Percentiles rank a stretch among this genome's conserved stretches.
Conservation (phyloP, 768 basidiomycete genomes). For the Mycena rebaudengoi region DNA sequence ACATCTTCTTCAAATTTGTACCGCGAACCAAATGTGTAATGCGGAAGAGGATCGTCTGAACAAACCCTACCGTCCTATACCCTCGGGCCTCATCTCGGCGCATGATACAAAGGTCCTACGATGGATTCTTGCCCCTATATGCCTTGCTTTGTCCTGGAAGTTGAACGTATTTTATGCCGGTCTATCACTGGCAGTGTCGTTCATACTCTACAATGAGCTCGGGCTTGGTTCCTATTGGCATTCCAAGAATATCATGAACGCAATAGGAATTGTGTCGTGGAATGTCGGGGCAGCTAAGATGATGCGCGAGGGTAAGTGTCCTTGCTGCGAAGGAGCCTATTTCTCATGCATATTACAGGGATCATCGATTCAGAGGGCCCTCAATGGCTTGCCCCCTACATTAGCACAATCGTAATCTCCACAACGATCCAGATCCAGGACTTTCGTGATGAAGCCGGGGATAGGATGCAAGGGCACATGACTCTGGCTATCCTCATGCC, state of each 20-base stretch:
- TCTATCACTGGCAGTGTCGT: slow-evolving; percentile 24
- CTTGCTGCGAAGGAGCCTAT: not conserved
- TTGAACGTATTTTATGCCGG: slow-evolving; percentile 27
- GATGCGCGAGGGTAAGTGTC: not conserved
- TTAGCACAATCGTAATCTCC: slow-evolving; percentile 27
- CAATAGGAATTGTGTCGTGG: slow-evolving; percentile 16
- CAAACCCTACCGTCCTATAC: slow-evolving; percentile 42
- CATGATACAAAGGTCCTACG: slow-evolving; percentile 30
- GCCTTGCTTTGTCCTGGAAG: slow-evolving; percentile 29
- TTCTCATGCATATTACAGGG: slow-evolving; percentile 14
- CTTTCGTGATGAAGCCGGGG: slow-evolving; percentile 42
- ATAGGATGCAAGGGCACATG: slow-evolving; percentile 35
- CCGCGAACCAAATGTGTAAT: slow-evolving; percentile 39
- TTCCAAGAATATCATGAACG: slow-evolving; percentile 18
- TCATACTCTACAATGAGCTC: slow-evolving; percentile 37
- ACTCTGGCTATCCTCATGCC: slow-evolving; percentile 38
- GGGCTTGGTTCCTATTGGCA: slow-evolving; percentile 16
- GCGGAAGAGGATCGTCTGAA: slow-evolving; percentile 38
- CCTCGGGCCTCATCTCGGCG: slow-evolving; percentile 36
- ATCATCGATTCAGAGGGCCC: not conserved
- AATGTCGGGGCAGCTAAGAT: slow-evolving; percentile 23
- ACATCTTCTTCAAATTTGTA: slow-evolving; percentile 38
- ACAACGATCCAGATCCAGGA: slow-evolving; percentile 49
- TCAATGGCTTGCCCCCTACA: slow-evolving; percentile 12
- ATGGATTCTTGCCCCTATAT: slow-evolving; percentile 36